Evolutionary conservation across 345 rosid genomes (phyloP), one percentile per base, ranked within the genome.

Genomic region (Melaleuca alternifolia): DNA sequence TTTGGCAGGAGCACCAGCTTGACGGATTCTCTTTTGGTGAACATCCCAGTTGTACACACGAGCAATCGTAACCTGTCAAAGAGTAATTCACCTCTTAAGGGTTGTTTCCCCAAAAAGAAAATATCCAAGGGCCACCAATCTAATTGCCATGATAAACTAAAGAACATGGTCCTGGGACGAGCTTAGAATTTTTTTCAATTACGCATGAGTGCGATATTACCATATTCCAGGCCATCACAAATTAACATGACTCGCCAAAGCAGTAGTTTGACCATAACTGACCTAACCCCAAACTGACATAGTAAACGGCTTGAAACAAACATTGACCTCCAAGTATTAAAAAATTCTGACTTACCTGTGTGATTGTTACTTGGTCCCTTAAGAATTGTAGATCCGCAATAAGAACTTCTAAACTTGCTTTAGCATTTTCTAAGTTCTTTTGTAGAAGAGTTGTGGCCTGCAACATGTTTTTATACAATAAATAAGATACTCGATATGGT

Each of bases 281-380:
- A 56, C 76, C 77, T 62, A 3, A 3, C 76, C 44, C 10, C 15
- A 15, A 30, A 15, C 11, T 7, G 77, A 62, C 65, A 57, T 24
- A 23, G 65, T 57, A 57, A 57, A 57, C 0, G 1, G 30, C 30
- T 57, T 57, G 3, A 57, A 57, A 57, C 65, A 57, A 57, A 57
- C 3, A 57, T 57, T 28, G 30, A 57, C 30, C 33, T 44, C 30
- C 53, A 48, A 81, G 10, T 81, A 14, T 14, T 13, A 33, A 48
- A 81, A 2, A 5, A 5, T 23, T 57, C 30, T 6, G 2, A 82
- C 62, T n/a, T 92, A 97, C 98, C 98, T 95, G 98, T 65, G 97
- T 97, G 90, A 95, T 93, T 84, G 99, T 97, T 89, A 93, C 98
- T 92, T 97, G 99, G 88, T 95, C 99, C 94, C 98, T 89, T 91